Conservation (phyloP, 1,284 basidiomycete species). For the Apiotrichum siamense region DNA sequence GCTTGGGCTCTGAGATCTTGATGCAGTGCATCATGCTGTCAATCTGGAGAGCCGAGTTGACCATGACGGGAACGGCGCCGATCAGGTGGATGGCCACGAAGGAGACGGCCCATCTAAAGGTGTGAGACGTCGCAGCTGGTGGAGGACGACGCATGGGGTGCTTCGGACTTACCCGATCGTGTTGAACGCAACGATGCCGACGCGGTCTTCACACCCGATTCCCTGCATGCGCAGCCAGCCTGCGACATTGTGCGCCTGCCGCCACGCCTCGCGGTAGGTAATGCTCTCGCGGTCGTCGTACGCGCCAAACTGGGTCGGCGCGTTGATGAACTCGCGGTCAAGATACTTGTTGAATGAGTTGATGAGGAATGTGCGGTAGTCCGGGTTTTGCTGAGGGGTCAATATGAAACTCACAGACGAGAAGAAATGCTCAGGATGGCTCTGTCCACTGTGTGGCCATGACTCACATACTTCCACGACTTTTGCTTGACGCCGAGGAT, state of each 20-base stretch:
- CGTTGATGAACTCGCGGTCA: slow-evolving; percentile 23
- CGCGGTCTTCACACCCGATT: slow-evolving; percentile 22
- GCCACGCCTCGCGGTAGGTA: slow-evolving; percentile 26
- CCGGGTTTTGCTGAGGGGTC: slow-evolving; percentile 22
- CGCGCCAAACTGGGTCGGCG: slow-evolving; percentile 7
- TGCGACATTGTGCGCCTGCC: slow-evolving; percentile 21
- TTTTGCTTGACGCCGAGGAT: slow-evolving; percentile 25
- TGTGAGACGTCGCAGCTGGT: background rate
- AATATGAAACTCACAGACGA: background rate
- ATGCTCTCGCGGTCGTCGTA: slow-evolving; percentile 17
- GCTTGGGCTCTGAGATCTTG: slow-evolving; percentile 21
- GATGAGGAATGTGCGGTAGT: slow-evolving; percentile 32
- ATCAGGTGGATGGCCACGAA: slow-evolving; percentile 37
- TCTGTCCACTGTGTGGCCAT: background rate
- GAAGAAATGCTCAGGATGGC: no score
- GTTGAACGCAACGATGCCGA: slow-evolving; percentile 40
- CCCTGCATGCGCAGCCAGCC: slow-evolving; percentile 32
- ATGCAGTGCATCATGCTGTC: slow-evolving; percentile 26
- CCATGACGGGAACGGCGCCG: slow-evolving; percentile 34
- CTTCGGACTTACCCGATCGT: slow-evolving; percentile 11
- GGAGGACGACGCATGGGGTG: slow-evolving; percentile 1
- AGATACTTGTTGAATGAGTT: slow-evolving; percentile 17
- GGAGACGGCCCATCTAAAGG: slow-evolving; percentile 27
- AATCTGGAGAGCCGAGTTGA: slow-evolving; percentile 31
- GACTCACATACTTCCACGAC: slow-evolving; percentile 40